Percentiles rank a stretch among this genome's conserved stretches.
Evolutionary conservation across 306 rosid genomes (phyloP).

Genomic region (Inga oerstediana): DNA sequence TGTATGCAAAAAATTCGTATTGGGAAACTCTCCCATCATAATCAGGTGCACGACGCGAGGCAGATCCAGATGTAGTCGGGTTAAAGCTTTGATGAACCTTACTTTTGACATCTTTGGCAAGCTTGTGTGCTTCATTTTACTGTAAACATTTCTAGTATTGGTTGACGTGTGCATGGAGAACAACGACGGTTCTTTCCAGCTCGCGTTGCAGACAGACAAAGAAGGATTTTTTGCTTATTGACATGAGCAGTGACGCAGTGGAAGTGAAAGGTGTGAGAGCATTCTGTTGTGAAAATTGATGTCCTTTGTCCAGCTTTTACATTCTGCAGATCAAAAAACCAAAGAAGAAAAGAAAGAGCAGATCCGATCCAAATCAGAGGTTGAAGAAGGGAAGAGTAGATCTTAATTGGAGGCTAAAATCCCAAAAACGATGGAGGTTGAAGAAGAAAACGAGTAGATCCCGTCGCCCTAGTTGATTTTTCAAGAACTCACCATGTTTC

Average conservation of each 20-base stretch:
- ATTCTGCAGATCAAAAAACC: conserved; percentile 34
- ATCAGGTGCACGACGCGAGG: too few relatives aligned
- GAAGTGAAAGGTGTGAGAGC: conserved; percentile 89
- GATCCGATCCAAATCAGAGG: too few relatives aligned
- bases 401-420: too few relatives aligned
- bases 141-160: conserved; percentile 12
- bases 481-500: too few relatives aligned
- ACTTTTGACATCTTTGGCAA: conserved; percentile 44
- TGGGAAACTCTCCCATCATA: too few relatives aligned
- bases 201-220: conserved; percentile 75
- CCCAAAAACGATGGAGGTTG: too few relatives aligned
- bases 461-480: too few relatives aligned
- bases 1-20: too few relatives aligned
- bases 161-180: conserved; percentile 43
- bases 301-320: conserved; percentile 70
- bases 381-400: too few relatives aligned
- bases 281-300: conserved; percentile 89
- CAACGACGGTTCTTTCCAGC: conserved; percentile 83
- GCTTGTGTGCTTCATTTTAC: conserved; percentile 25
- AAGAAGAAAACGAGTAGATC: too few relatives aligned
- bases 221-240: conserved; percentile 50
- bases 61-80: too few relatives aligned
- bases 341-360: too few relatives aligned
- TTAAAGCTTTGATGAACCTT: conserved; percentile 7
- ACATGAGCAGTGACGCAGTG: conserved; percentile 71